phyloP scores from a whole-genome alignment of 371 early-diverging fungal genomes.

The Haplosporangium sp. region DNA sequence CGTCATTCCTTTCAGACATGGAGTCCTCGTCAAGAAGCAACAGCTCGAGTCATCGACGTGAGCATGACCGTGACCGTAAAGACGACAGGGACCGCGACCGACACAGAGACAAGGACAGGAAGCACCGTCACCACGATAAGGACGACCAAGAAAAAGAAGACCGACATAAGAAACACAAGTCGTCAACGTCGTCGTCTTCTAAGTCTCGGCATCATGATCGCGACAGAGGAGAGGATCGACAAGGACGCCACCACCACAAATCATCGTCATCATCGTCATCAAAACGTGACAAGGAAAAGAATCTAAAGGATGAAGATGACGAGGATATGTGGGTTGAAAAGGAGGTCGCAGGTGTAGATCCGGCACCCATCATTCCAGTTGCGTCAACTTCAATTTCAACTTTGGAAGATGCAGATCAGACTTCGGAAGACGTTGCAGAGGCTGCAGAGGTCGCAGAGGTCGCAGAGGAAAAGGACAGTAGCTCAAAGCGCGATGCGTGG shows the following conservation, averaged over 20 bases:
- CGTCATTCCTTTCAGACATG: constrained; percentile 6
- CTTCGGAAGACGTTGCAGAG: background rate
- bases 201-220: constrained; percentile 44
- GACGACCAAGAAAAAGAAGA: constrained; percentile 18
- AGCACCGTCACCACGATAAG: constrained; percentile 34
- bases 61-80: constrained; percentile 22
- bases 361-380: background rate
- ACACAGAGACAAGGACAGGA: constrained; percentile 23
- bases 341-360: constrained; percentile 23
- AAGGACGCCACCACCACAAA: constrained; percentile 23
- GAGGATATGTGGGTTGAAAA: constrained; percentile 57
- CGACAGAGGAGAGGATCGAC: constrained; percentile 36
- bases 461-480: background rate
- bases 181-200: constrained; percentile 41
- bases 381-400: background rate
- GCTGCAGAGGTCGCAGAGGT: background rate
- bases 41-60: constrained; percentile 13
- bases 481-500: constrained; percentile 44
- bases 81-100: constrained; percentile 19
- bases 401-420: background rate
- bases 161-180: constrained; percentile 42
- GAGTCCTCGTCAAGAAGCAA: constrained; percentile 37
- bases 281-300: constrained; percentile 41
- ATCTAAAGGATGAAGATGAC: constrained; percentile 24
- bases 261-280: constrained; percentile 34